Evolutionary conservation across 2,329 filamentous ascomycete genomes (phyloP).

Genomic region (Thermothelomyces thermophilus): DNA sequence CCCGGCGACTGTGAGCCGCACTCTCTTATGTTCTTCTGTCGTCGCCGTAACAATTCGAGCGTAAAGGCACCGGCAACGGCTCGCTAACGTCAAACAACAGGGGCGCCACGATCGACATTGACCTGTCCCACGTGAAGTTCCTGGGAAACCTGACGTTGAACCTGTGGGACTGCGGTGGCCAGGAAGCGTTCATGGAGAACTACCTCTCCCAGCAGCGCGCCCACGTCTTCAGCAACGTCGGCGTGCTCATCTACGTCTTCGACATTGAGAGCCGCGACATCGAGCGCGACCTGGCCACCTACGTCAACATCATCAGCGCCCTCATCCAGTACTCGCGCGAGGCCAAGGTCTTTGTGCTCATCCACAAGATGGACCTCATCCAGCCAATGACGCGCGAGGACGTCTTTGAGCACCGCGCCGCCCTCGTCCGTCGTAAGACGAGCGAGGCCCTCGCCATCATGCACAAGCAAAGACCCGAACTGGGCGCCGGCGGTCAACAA

Average conservation of each 20-base stretch:
- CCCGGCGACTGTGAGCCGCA: constrained; percentile 60
- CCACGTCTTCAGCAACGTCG: constrained; percentile 94
- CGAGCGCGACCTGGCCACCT: constrained; percentile 85
- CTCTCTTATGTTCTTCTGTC: not conserved
- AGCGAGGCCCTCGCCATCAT: constrained; percentile 43
- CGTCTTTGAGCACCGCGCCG: constrained; percentile 78
- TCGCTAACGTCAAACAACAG: constrained; percentile 30
- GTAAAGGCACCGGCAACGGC: not conserved
- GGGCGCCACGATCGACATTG: constrained; percentile 95
- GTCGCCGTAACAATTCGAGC: too few species aligned
- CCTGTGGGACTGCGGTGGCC: constrained; percentile 97
- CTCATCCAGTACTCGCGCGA: constrained; percentile 74
- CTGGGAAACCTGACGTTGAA: constrained; percentile 96
- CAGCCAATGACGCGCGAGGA: constrained; percentile 69
- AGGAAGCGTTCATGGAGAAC: constrained; percentile 98
- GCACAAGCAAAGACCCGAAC: constrained; percentile 26
- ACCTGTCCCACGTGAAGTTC: constrained; percentile 97
- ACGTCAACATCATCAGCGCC: constrained; percentile 82
- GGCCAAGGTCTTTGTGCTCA: constrained; percentile 85
- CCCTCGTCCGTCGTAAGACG: constrained; percentile 69
- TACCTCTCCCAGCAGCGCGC: constrained; percentile 92
- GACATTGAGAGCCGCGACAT: constrained; percentile 96
- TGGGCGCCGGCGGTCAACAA: constrained; percentile 3
- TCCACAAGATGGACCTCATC: constrained; percentile 99
- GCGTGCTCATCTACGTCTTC: constrained; percentile 97